Evolutionary conservation across 2,329 filamentous ascomycete genomes (phyloP).

Genomic region (Fusarium chaquense): DNA sequence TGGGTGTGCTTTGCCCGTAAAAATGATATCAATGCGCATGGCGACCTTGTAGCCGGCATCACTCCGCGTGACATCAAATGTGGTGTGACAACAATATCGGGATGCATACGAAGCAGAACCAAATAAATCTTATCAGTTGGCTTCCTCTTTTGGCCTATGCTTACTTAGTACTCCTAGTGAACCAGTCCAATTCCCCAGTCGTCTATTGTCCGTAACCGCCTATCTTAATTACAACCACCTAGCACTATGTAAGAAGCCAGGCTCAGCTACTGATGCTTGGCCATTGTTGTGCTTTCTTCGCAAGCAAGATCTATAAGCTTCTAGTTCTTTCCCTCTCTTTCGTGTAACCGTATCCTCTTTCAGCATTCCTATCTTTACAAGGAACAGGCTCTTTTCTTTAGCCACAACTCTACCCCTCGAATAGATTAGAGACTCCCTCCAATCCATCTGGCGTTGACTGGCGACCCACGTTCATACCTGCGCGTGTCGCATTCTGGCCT

Average conservation of each 20-base stretch:
- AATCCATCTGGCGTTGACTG: conserved; percentile 62
- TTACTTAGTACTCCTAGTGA: conserved; percentile 21
- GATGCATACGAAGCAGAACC: not conserved
- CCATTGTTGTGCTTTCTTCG: conserved; percentile 10
- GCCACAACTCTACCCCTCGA: conserved; percentile 50
- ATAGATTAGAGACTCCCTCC: conserved; percentile 68
- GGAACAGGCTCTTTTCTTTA: not conserved
- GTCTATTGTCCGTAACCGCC: conserved; percentile 29
- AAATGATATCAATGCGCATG: conserved; percentile 6
- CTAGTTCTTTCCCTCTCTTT: not conserved
- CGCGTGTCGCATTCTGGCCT: conserved; percentile 48
- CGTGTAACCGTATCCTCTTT: conserved; percentile 1
- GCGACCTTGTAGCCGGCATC: conserved; percentile 6
- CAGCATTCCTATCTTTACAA: not conserved
- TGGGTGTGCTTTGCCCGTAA: not conserved
- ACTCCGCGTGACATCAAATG: not conserved
- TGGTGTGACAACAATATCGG: conserved; percentile 15
- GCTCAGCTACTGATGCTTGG: not conserved
- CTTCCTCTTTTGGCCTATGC: conserved; percentile 17
- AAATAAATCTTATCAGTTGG: conserved; percentile 14
- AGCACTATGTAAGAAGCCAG: not conserved
- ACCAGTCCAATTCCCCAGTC: conserved; percentile 14
- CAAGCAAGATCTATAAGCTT: conserved; percentile 1
- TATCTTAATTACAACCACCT: conserved; percentile 14
- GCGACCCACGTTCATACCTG: conserved; percentile 48